Evolutionary conservation across 805 yeast genomes (phyloP).

Genomic region (Jamesozyma lodderae): DNA sequence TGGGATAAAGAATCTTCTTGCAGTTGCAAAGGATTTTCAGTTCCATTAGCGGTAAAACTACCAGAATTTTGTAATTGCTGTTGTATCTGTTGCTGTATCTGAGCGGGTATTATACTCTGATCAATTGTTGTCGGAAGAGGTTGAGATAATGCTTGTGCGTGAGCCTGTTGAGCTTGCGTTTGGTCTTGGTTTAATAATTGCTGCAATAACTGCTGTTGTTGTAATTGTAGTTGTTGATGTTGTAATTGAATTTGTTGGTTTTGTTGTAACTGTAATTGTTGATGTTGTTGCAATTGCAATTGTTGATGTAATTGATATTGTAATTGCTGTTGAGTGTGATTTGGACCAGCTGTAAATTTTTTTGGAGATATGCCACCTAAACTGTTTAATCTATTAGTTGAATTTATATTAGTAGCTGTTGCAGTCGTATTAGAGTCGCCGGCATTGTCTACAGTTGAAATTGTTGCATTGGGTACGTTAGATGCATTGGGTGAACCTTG

Average conservation of each 20-base stretch:
- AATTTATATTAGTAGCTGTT: not conserved
- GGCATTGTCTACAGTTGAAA: no score
- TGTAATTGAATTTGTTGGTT: slow-evolving; percentile 22
- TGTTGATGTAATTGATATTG: slow-evolving; percentile 15
- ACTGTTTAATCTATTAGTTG: no score
- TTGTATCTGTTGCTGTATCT: slow-evolving; percentile 6
- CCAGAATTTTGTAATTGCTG: slow-evolving; percentile 3
- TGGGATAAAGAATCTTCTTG: slow-evolving; percentile 11
- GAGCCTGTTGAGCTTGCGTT: slow-evolving; percentile 4
- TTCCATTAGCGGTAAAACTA: not conserved
- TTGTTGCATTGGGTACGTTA: no score
- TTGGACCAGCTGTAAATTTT: slow-evolving; percentile 3
- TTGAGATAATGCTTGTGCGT: slow-evolving; percentile 5
- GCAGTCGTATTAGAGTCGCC: no score
- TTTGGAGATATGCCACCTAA: not conserved
- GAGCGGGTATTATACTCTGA: slow-evolving; percentile 7
- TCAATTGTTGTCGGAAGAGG: slow-evolving; percentile 10
- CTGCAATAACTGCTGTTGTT: slow-evolving; percentile 13
- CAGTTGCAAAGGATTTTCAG: slow-evolving; percentile 4
- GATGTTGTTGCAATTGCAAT: slow-evolving; percentile 15
- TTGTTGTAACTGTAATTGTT: slow-evolving; percentile 14
- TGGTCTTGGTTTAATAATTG: slow-evolving; percentile 9
- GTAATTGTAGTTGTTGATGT: slow-evolving; percentile 20
- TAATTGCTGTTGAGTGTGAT: slow-evolving; percentile 12
- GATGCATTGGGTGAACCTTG: no score